Percentiles rank a stretch among this genome's conserved stretches.
phyloP scores from a whole-genome alignment of 2,329 filamentous ascomycete species.

The Phaeophleospora eucalypticola region DNA sequence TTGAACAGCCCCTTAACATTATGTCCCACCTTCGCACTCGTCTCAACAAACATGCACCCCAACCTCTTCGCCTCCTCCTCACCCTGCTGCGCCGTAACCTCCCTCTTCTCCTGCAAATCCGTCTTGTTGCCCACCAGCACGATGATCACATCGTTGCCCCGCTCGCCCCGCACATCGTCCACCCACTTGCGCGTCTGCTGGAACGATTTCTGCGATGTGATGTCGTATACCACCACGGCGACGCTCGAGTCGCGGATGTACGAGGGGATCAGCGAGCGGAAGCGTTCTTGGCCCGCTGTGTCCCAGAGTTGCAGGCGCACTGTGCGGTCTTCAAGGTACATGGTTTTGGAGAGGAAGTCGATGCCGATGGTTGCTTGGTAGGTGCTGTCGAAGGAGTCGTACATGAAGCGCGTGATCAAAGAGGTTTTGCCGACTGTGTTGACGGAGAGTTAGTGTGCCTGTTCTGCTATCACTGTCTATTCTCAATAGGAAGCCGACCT shows the following conservation, averaged over 20 bases:
- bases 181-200: conserved; percentile 99
- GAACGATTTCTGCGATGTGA: conserved; percentile 82
- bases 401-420: conserved; percentile 98
- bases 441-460: neutral
- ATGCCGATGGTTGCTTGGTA: conserved; percentile 99
- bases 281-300: conserved; percentile 94
- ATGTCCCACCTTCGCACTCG: conserved; percentile 93
- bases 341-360: conserved; percentile 99
- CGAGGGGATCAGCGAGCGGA: conserved; percentile 92
- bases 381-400: conserved; percentile 99
- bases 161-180: conserved; percentile 92
- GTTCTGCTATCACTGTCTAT: conserved; percentile 3
- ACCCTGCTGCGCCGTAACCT: conserved; percentile 92
- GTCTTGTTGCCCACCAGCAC: conserved; percentile 99
- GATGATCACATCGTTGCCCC: conserved; percentile 98
- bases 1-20: conserved; percentile 98
- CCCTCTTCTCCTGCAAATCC: conserved; percentile 94
- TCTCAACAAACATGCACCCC: conserved; percentile 98
- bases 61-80: conserved; percentile 98
- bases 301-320: conserved; percentile 98
- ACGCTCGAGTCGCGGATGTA: conserved; percentile 98
- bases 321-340: conserved; percentile 98
- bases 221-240: conserved; percentile 97
- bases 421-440: conserved; percentile 99
- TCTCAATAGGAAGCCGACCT: conserved; percentile 57